These are phyloP conservation scores for Holtermanniella nyarrowii DNA, from an alignment of 768 basidiomycete species.

Conservation along the genomic window DNA sequence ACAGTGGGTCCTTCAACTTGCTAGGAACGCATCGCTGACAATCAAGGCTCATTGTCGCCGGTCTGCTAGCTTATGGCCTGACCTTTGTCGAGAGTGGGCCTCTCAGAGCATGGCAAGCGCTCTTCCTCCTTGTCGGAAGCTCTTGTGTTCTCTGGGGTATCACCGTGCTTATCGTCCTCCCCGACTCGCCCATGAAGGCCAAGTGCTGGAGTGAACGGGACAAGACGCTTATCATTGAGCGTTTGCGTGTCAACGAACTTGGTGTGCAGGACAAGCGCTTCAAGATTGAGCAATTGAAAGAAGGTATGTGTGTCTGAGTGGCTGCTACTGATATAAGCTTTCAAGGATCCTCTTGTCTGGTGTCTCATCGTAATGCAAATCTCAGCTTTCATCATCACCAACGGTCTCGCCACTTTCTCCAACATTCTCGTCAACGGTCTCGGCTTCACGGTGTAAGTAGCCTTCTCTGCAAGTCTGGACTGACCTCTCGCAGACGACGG, in stretches of 20 bases:
- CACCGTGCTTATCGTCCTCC: conserved; percentile 49
- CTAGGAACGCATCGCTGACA: not conserved
- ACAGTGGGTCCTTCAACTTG: conserved; percentile 9
- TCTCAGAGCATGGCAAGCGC: conserved; percentile 48
- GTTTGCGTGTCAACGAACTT: conserved; percentile 49
- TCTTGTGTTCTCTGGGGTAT: conserved; percentile 47
- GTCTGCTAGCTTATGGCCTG: conserved; percentile 49
- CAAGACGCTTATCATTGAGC: conserved; percentile 47
- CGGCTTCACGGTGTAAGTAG: conserved; percentile 43
- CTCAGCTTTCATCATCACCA: conserved; percentile 47
- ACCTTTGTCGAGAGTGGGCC: conserved; percentile 44
- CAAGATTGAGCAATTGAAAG: conserved; percentile 43
- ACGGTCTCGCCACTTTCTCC: conserved; percentile 49
- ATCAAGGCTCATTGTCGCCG: conserved; percentile 42
- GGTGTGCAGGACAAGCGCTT: conserved; percentile 50
- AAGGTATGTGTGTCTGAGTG: no score
- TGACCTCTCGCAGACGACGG: conserved; percentile 34
- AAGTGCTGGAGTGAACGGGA: conserved; percentile 47
- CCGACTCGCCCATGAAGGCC: conserved; percentile 37
- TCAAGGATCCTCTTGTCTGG: conserved; percentile 48
- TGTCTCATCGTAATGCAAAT: conserved; percentile 46
- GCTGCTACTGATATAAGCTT: no score
- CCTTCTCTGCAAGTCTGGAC: not conserved
- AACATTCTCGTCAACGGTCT: conserved; percentile 47
- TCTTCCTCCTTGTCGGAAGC: conserved; percentile 28